Base-by-base conservation (phyloP, 495 filamentous ascomycete species). In the Letharia lupina region DNA sequence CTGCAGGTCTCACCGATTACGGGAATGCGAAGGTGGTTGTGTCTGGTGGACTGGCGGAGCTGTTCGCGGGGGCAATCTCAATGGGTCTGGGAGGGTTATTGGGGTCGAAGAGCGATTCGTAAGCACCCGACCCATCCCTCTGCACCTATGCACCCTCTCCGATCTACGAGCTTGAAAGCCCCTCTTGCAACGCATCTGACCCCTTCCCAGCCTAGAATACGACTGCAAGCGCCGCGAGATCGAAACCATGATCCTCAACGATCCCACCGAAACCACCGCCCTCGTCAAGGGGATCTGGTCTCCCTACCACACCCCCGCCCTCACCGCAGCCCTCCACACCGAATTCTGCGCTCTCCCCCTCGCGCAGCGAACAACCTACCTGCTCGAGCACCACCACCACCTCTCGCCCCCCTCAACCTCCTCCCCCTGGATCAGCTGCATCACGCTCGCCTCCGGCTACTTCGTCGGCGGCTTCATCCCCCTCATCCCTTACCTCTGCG, bases 401-500 rank as follows among this genome's bases (percentile, higher is more conserved):
- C 83, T 88, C 50, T 75, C 76, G 50, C 67, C 89, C 54, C 75
- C 52, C 13, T 56, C 80, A 40, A 81, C 67, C 71, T 85, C 70
- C 81, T 4, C 78, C 83, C 9, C 81, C 85, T 47, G 76, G 83
- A 35, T 83, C 81, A n/a, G 87, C 85, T 67, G 81, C 83, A 60
- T 67, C 18, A 88, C 86, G 0, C 87, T 93, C 60, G 84, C 88
- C 0, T 67, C 87, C 10, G 88, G 86, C 11, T 93, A 93, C 74
- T 84, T 91, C 67, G 73, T 91, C 61, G 89, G 89, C 37, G 90
- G 90, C 3, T 81, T 89, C 35, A 75, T 91, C 0, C 89, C 89
- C 15, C 74, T 92, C 11, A 71, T 90, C n/a, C 89, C 89, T 6
- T 93, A 93, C 72, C 87, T 93, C 70, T 89, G 88, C 66, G 85